Evolutionary conservation across 2,329 filamentous ascomycete genomes (phyloP).

Genomic region (Drechslerella dactyloides): DNA sequence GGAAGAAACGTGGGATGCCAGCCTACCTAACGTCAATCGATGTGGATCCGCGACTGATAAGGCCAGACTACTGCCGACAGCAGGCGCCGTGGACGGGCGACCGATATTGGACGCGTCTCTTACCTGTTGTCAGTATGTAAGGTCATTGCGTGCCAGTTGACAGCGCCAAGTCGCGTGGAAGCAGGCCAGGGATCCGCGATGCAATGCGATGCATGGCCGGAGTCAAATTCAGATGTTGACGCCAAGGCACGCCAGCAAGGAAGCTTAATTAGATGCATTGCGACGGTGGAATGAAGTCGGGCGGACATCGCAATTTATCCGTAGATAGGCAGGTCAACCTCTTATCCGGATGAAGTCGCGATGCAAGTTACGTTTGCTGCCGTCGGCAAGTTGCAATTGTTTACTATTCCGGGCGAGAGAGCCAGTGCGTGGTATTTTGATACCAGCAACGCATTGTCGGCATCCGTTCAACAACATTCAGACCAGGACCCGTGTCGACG

Average conservation of each 20-base stretch:
- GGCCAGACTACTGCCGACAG: background rate
- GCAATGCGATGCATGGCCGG: background rate
- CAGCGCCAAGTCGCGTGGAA: background rate
- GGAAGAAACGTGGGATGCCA: slow-evolving; percentile 1
- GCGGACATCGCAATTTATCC: background rate
- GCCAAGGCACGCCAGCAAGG: slow-evolving; percentile 1
- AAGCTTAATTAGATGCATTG: background rate
- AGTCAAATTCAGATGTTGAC: background rate
- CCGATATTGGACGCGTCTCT: background rate
- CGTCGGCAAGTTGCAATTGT: no score
- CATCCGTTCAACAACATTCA: background rate
- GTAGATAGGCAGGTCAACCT: background rate
- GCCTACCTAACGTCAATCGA: background rate
- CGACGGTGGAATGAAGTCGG: background rate
- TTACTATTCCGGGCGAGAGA: no score
- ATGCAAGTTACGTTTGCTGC: background rate
- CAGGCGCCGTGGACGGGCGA: background rate
- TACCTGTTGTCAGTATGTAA: slow-evolving; percentile 1
- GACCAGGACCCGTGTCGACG: background rate
- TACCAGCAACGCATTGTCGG: background rate
- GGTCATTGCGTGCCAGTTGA: background rate
- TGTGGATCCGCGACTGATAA: slow-evolving; percentile 1
- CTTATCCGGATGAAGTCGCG: background rate
- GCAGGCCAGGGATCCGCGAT: background rate
- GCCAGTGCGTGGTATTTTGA: slow-evolving; percentile 1